Evolutionary conservation across 2,329 filamentous ascomycete genomes (phyloP), one percentile per base, ranked within the genome.

Genomic region (Lojkania enalia): DNA sequence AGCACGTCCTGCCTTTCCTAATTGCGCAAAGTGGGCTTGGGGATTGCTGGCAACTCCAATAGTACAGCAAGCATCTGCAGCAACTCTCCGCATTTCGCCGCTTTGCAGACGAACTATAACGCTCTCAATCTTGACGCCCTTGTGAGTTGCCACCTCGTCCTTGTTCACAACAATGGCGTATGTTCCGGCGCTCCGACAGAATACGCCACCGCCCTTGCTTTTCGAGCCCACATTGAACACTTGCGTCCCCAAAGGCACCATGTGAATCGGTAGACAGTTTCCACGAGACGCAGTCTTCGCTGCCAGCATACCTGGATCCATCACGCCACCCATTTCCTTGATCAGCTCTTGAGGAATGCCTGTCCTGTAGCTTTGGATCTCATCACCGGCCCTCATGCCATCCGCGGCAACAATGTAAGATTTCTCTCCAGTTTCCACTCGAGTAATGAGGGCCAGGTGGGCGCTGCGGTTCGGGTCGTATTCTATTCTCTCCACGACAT

Each of bases 371-470:
- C 90, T 96, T 75, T 97, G 87, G 13, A 99, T 85, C 18, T 88
- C 79, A 68, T 99, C 94, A 29, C 95, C 95, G 3, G 88, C 88
- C 51, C 92, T 80, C 83, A 96, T 86, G 9, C 94, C 94, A 58
- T 99, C 94, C 0, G 94, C 83, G n/a, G 94, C 94, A 47, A 99
- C 78, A 54, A 99, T 95, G 71, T 99, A 99, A 55, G 85, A 89
- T 73, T 94, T 85, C 55, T 80, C 81, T 11, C 84, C 81, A 0
- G 87, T 92, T 36, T 83, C 80, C 54, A 90, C 76, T 60, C 87
- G 84, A 38, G 84, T 90, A 36, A 96, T 64, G 44, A 99, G 79
- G 4, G 94, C 94, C 70, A 99, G 91, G 67, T 99, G 94, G 12
- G 92, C 90, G 61, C 85, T 95, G 39, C 94, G 86, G 55, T 90